These are phyloP conservation scores for Clavispora vitiphila DNA, from an alignment of 805 yeast species.

Conservation along the genomic window DNA sequence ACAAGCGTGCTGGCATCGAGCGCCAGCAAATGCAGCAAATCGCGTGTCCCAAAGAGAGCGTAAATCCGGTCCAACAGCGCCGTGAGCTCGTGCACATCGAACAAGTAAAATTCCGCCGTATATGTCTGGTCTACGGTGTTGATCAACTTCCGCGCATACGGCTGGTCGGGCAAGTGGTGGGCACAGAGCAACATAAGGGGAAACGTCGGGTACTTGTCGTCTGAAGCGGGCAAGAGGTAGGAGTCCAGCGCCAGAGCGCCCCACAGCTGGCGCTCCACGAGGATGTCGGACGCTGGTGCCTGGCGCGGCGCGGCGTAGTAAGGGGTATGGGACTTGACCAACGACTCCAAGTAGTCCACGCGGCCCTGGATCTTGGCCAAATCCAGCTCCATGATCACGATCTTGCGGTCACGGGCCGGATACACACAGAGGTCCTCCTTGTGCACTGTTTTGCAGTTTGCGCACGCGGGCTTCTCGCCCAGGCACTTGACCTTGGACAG, in stretches of 20 bases:
- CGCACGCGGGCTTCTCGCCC: conserved; percentile 38
- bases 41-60: conserved; percentile 3
- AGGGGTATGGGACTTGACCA: conserved; percentile 11
- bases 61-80: conserved; percentile 14
- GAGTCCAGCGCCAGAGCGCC: conserved; percentile 15
- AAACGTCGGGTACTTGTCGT: conserved; percentile 22
- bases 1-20: conserved; percentile 1
- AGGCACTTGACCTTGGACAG: conserved; percentile 37
- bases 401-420: conserved; percentile 36
- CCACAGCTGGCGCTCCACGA: conserved; percentile 4
- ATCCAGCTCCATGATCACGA: conserved; percentile 40
- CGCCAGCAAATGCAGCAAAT: background rate
- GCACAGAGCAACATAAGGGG: conserved; percentile 17
- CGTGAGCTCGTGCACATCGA: conserved; percentile 21
- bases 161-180: conserved; percentile 22
- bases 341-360: conserved; percentile 25
- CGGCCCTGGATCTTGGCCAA: conserved; percentile 30
- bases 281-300: conserved; percentile 1
- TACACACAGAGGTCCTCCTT: conserved; percentile 30
- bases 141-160: conserved; percentile 19
- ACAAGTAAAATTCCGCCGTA: conserved; percentile 31
- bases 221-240: conserved; percentile 23
- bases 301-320: conserved; percentile 2
- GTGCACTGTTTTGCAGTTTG: conserved; percentile 32
- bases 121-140: conserved; percentile 24